A percentile compares a stretch with the other conserved stretches of the same genome.
phyloP scores from a whole-genome alignment of 1,139 yeast genomes.

The Geotrichum candidum region DNA sequence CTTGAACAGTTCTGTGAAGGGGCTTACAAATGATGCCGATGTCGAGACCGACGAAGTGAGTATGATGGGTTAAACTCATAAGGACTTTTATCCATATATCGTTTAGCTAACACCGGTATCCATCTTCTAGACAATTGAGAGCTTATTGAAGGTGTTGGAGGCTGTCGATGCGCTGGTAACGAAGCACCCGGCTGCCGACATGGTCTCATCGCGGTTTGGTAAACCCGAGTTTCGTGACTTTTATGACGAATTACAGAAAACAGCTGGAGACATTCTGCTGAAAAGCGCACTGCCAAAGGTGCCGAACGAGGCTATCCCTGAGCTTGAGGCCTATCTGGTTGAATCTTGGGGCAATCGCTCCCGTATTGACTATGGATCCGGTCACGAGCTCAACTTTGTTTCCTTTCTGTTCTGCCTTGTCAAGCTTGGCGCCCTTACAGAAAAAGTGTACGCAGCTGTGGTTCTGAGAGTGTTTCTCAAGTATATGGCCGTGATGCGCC shows the following conservation, averaged over 20 bases:
- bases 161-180: conserved; percentile 44
- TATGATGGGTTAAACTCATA: background rate
- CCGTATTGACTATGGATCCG: conserved; percentile 93
- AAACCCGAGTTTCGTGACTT: conserved; percentile 82
- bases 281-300: conserved; percentile 25
- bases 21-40: conserved; percentile 40
- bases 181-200: conserved; percentile 65
- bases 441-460: conserved; percentile 35
- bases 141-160: conserved; percentile 42
- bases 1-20: conserved; percentile 64
- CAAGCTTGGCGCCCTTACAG: conserved; percentile 38
- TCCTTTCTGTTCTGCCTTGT: conserved; percentile 58
- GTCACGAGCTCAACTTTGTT: conserved; percentile 87
- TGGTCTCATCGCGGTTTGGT: conserved; percentile 77
- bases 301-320: conserved; percentile 31
- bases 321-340: conserved; percentile 48
- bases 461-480: conserved; percentile 59
- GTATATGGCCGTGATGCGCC: conserved; percentile 46
- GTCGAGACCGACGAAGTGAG: conserved; percentile 11
- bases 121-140: conserved; percentile 24
- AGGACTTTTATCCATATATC: background rate
- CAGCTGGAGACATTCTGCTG: conserved; percentile 29
- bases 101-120: background rate
- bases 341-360: conserved; percentile 82
- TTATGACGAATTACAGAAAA: conserved; percentile 55